phyloP scores from a whole-genome alignment of 495 filamentous ascomycete species.

The Penicillium canescens region DNA sequence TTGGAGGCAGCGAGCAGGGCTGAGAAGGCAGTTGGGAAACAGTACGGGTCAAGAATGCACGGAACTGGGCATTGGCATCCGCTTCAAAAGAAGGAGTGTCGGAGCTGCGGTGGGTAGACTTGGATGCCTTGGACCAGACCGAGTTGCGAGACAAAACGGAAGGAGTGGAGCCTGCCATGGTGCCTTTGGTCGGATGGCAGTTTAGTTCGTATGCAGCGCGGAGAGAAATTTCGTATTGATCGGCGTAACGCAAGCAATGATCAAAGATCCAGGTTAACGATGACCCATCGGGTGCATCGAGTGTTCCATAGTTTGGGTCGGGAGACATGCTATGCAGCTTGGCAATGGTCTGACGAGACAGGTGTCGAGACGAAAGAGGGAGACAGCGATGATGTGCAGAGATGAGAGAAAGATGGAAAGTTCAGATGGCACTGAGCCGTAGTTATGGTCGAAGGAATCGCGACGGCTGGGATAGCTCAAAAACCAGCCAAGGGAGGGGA shows the following conservation, averaged over 20 bases:
- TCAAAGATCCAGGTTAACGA: conserved; percentile 64
- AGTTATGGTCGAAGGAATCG: conserved; percentile 1
- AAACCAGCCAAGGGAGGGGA: neutral
- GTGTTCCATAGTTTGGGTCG: conserved; percentile 1
- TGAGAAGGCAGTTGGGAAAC: conserved; percentile 63
- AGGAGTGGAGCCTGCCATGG: conserved; percentile 31
- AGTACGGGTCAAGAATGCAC: conserved; percentile 60
- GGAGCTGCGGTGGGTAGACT: conserved; percentile 32
- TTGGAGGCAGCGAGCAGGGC: conserved; percentile 64
- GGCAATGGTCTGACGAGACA: neutral
- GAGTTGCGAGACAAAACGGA: conserved; percentile 15
- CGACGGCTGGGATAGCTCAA: conserved; percentile 9
- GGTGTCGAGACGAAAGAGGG: neutral
- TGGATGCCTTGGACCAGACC: conserved; percentile 21
- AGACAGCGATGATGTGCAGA: neutral
- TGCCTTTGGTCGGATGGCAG: conserved; percentile 51
- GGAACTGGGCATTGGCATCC: conserved; percentile 60
- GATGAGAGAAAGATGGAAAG: neutral
- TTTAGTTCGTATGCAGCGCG: conserved; percentile 76
- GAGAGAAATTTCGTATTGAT: conserved; percentile 69
- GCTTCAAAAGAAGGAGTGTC: conserved; percentile 38
- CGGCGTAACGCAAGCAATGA: conserved; percentile 65
- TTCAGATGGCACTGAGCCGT: neutral
- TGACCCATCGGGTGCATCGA: conserved; percentile 41
- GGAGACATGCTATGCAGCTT: conserved; percentile 25